phyloP scores from a whole-genome alignment of 768 basidiomycete genomes.

The Nidularia sp. region DNA sequence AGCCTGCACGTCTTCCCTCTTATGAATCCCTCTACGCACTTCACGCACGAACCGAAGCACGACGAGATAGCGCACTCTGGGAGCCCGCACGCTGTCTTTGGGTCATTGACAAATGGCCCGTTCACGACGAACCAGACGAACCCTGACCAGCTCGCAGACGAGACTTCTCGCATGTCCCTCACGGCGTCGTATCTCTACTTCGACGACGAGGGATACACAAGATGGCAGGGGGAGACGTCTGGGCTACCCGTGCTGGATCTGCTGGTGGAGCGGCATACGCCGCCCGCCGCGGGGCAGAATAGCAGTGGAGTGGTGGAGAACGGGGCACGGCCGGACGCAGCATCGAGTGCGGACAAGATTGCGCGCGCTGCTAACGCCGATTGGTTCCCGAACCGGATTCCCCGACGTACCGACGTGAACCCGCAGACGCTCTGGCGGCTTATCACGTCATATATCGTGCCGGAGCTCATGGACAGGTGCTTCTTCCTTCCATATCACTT shows the following conservation, averaged over 20 bases:
- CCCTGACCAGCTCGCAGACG: constrained; percentile 50
- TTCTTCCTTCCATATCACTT: constrained; percentile 1
- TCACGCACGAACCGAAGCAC: constrained; percentile 42
- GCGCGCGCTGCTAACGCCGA: constrained; percentile 35
- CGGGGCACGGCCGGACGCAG: constrained; percentile 15
- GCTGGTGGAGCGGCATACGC: constrained; percentile 66
- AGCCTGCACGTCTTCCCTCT: constrained; percentile 76
- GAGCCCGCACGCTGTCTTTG: constrained; percentile 38
- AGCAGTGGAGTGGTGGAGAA: constrained; percentile 6
- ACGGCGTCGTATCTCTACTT: constrained; percentile 82
- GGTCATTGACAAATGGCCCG: constrained; percentile 31
- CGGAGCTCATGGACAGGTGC: constrained; percentile 92
- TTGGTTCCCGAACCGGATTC: constrained; percentile 85
- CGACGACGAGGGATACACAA: constrained; percentile 82
- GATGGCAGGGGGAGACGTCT: constrained; percentile 93
- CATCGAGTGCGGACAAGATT: constrained; percentile 22
- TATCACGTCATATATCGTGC: constrained; percentile 81
- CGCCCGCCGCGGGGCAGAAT: constrained; percentile 2
- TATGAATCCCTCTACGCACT: constrained; percentile 78
- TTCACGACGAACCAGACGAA: constrained; percentile 17
- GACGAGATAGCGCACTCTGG: constrained; percentile 34
- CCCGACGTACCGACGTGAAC: constrained; percentile 72
- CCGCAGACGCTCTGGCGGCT: constrained; percentile 86
- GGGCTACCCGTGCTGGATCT: constrained; percentile 86
- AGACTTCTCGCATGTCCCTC: constrained; percentile 58